Evolutionary conservation across 2,329 filamentous ascomycete genomes (phyloP), one percentile per base, ranked within the genome.

Genomic region (Oidium heveae): DNA sequence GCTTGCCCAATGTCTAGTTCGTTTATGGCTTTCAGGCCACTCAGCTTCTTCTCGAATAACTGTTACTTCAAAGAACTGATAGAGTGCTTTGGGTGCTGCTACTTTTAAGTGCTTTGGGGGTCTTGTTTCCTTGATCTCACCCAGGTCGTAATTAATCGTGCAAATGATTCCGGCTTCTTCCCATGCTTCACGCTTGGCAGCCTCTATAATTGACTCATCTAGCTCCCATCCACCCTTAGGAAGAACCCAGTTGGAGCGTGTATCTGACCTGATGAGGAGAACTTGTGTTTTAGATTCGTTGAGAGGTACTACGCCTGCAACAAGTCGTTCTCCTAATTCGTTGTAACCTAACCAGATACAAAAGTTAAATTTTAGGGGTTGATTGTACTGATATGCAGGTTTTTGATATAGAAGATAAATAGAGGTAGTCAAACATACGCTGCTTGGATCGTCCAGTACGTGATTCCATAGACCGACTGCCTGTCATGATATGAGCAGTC

Each of bases 221-320:
- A 80, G 82, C 68, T 98, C 91, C 88, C 91, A 98, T 57, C 91
- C 91, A 65, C 91, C 91, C 68, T 98, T 98, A 57, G 91, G 91
- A 56, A 98, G 74, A 46, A 98, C 91, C 91, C 91, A 98, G 63
- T 85, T 86, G 67, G 86, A 86, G 63, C 87, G 82, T 59, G 86
- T 79, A 54, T 85, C 89, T 55, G 87, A 94, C 71, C 95, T 87
- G 63, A 96, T 94, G 61, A 98, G 74, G 61, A 98, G 75, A 58
- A 98, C 89, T 67, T 84, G 82, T 63, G 80, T 81, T 68, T 86
- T 89, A 71, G 94, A 88, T 63, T 75, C 69, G 55, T 86, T 91
- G 60, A 96, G 74, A 59, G 91, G 86, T 51, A 98, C 91, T 56
- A 96, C 81, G 62, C 91, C 91, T 57, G 91, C 89, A 62, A 98